Conservation (phyloP, 306 rosid genomes). For the Acmispon strigosus region DNA sequence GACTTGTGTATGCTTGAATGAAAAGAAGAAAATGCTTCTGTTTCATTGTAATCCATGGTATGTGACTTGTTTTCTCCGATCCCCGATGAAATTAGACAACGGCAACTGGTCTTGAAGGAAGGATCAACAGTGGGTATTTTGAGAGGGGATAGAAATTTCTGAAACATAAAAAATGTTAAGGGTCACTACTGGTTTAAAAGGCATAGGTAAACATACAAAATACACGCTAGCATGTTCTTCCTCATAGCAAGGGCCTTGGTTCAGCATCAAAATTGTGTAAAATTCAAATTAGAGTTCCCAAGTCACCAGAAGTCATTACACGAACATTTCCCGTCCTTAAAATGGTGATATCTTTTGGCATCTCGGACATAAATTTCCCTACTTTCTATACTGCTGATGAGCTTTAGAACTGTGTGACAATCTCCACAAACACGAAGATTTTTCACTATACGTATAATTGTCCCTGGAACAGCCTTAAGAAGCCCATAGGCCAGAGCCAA, state of each 20-base stretch:
- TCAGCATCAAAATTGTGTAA: background rate
- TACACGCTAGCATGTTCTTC: background rate
- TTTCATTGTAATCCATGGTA: too few relatives aligned
- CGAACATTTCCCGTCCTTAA: slow-evolving; percentile 66
- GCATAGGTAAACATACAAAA: background rate
- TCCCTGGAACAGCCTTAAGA: slow-evolving; percentile 63
- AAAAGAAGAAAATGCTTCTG: background rate
- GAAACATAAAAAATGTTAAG: too few relatives aligned
- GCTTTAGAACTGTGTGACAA: slow-evolving; percentile 79
- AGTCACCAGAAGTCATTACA: slow-evolving; percentile 88
- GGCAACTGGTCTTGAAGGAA: too few relatives aligned
- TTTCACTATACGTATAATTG: slow-evolving; percentile 64
- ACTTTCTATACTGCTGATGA: slow-evolving; percentile 48
- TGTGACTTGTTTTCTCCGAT: too few relatives aligned
- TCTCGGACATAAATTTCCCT: slow-evolving; percentile 82
- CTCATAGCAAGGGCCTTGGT: background rate
- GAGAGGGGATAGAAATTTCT: too few relatives aligned
- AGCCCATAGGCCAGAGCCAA: slow-evolving; percentile 78
- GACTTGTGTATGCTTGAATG: background rate
- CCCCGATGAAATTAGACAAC: too few relatives aligned
- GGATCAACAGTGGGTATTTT: too few relatives aligned
- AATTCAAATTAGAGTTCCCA: background rate
- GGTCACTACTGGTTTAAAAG: background rate
- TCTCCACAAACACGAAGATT: slow-evolving; percentile 86
- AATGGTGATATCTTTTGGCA: slow-evolving; percentile 75